Percentiles rank a stretch among this genome's conserved stretches.
Conservation (phyloP, 1,284 basidiomycete species). For the Fomitopsis betulina region DNA sequence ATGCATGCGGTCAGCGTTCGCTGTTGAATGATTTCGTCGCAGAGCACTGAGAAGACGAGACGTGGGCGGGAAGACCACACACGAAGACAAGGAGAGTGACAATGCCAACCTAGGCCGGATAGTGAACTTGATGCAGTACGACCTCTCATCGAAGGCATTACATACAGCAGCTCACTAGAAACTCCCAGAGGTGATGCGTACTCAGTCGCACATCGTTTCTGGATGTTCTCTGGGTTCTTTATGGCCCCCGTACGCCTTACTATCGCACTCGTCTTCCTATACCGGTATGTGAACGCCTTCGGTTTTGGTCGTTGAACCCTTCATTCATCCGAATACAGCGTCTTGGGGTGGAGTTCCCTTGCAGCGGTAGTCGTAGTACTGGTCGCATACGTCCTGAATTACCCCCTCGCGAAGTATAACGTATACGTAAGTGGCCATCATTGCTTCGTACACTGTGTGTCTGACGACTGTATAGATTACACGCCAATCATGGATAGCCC, state of each 20-base stretch:
- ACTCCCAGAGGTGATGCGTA: constrained; percentile 58
- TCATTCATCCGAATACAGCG: constrained; percentile 34
- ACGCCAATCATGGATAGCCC: constrained; percentile 60
- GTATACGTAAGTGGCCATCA: constrained; percentile 44
- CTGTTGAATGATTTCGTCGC: not conserved
- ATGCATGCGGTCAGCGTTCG: not conserved
- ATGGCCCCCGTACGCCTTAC: constrained; percentile 68
- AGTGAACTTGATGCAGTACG: constrained; percentile 69
- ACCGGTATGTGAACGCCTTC: constrained; percentile 45
- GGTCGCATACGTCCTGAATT: constrained; percentile 62
- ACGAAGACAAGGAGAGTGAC: constrained; percentile 33
- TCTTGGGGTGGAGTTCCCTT: constrained; percentile 81
- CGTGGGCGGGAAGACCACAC: constrained; percentile 47
- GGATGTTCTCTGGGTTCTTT: constrained; percentile 67
- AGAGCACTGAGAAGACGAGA: constrained; percentile 55
- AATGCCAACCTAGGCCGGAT: constrained; percentile 67
- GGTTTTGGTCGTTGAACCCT: not conserved
- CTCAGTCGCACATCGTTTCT: constrained; percentile 66
- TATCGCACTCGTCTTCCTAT: constrained; percentile 72
- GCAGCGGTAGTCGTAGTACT: constrained; percentile 72
- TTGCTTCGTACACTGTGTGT: not conserved
- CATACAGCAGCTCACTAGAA: not conserved
- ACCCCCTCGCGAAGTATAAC: constrained; percentile 60
- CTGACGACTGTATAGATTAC: constrained; percentile 39
- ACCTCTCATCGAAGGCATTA: not conserved